Evolutionary conservation across 768 basidiomycete species (phyloP), one percentile per base, ranked within the genome.

Genomic region (Auriculariales sp.): DNA sequence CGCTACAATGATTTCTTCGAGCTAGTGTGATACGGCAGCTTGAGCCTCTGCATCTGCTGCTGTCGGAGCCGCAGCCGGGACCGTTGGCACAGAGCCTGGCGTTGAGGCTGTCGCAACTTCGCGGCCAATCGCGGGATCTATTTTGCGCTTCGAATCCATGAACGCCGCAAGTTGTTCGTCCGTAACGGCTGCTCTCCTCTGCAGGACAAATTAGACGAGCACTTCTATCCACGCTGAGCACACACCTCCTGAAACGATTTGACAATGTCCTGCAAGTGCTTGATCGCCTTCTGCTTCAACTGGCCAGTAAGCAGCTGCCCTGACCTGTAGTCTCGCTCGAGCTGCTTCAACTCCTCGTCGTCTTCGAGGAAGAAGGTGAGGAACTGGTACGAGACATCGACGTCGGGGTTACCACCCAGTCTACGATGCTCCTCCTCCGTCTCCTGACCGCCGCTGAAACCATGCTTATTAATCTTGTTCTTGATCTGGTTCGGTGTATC

Each of bases 301-400:
- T 98, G 81, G 4, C 90, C 90, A 0, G 93, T 95, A 47, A 95
- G 71, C 49, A 99, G 62, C 31, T 72, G 75, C 0, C 95, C 95
- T 15, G 85, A 75, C 17, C 91, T 83, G 65, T 99, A 99, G 47
- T 94, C 92, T 92, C 97, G 55, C 22, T 81, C 87, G 47, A 97
- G 63, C 57, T 68, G 70, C 54, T 72, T 78, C 52, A 95, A 70
- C 67, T 88, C 83, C n/a, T 78, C 86, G 53, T 98, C 95, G 57
- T 95, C 88, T 1, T 97, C 93, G 61, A 95, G 68, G 64, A 98
- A 95, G 75, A 98, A 98, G 10, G 79, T 75, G 54, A 99, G 62
- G 64, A 95, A 99, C 66, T 97, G 93, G 64, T 90, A 98, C 50
- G 83, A 74, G 49, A 99, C 89, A 63, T 99, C 95, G 17, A 98